phyloP scores from a whole-genome alignment of 768 basidiomycete species.

The Boletus tylopilopsis region DNA sequence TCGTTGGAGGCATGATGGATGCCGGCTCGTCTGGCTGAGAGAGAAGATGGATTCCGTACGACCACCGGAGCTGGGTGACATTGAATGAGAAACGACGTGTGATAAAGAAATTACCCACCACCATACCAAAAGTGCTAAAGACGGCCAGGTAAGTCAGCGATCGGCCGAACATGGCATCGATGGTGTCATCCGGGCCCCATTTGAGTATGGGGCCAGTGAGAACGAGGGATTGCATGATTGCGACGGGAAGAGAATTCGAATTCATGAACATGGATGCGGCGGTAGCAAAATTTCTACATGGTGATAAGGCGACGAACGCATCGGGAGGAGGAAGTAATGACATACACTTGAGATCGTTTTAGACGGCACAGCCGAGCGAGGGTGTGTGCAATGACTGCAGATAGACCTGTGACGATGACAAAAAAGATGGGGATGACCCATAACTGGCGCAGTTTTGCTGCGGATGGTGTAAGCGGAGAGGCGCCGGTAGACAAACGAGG shows the following conservation, averaged over 20 bases:
- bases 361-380: slow-evolving; percentile 65
- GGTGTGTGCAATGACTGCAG: slow-evolving; percentile 61
- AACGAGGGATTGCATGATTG: slow-evolving; percentile 88
- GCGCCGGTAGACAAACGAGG: neutral
- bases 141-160: slow-evolving; percentile 87
- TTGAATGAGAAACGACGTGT: neutral
- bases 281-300: slow-evolving; percentile 65
- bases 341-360: slow-evolving; percentile 71
- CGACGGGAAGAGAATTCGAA: slow-evolving; percentile 92
- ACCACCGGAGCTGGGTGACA: slow-evolving; percentile 76
- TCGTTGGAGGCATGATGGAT: neutral
- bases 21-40: slow-evolving; percentile 41
- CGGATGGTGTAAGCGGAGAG: neutral
- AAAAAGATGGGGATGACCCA: slow-evolving; percentile 90
- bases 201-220: slow-evolving; percentile 77
- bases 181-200: slow-evolving; percentile 78
- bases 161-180: slow-evolving; percentile 87
- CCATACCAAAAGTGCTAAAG: slow-evolving; percentile 94
- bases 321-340: slow-evolving; percentile 5
- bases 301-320: neutral
- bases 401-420: slow-evolving; percentile 65
- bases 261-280: slow-evolving; percentile 91
- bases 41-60: slow-evolving; percentile 85
- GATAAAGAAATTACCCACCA: slow-evolving; percentile 61
- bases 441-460: slow-evolving; percentile 74